Base-by-base conservation (phyloP, 2,329 filamentous ascomycete genomes). In the Claviceps cyperi region DNA sequence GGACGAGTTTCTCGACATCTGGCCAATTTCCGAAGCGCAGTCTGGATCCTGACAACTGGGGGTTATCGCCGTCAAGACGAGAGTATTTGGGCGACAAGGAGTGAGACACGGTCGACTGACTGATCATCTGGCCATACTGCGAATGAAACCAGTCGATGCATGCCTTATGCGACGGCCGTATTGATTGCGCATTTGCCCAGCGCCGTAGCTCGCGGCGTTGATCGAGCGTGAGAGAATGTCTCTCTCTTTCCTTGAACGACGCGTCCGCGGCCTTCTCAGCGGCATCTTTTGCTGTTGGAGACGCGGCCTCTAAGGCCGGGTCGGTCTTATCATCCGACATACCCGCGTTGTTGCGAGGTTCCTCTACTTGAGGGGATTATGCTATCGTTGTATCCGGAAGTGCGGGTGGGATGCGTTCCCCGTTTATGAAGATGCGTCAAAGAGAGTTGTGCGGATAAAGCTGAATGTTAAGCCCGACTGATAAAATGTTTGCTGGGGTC, bases 21-120 rank as follows among this genome's bases (percentile, higher is more conserved):
- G 77, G 77, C 77, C 77, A 80, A 60, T 81, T 81, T 54, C 77
- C 77, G 52, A 80, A 80, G 54, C 77, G 76, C 54, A 81, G 67
- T 43, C 77, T 75, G 51, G 76, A 80, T 43, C 77, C 77, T n/a
- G 75, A 78, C 53, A 80, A 71, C 61, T 80, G 76, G 15, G 75
- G 75, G 56, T 70, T 68, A 50, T 80, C 76, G 58, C 73, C 74
- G 59, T 81, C 77, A 48, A 81, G 73, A 24, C 77, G 74, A 38
- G 76, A 77, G 57, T 81, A 81, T 58, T 80, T 80, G 45, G 76
- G 75, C 4, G 76, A 79, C 37, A 81, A 66, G 19, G 76, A 80
- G 60, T 81, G 77, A 45, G 76, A 80, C 43, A 81, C 78, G 57
- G 77, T 81, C 15, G 76, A 80, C 63, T 81, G 77, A 59, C 75